phyloP scores from a whole-genome alignment of 495 filamentous ascomycete species.

The Aspergillus wentii region DNA sequence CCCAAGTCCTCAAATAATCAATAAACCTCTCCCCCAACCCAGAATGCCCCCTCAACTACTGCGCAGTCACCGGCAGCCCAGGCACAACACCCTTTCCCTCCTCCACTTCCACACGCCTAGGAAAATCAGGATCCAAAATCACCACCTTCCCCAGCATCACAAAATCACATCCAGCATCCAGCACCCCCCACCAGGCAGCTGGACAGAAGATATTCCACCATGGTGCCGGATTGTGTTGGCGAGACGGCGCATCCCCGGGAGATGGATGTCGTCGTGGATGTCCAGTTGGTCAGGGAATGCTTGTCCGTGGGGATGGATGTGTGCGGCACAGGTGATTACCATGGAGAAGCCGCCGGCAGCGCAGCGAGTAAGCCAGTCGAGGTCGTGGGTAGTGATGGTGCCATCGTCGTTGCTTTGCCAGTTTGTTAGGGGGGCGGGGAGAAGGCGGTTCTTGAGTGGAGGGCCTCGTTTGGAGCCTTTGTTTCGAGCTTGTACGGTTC shows the following conservation, averaged over 20 bases:
- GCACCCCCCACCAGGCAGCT: background rate
- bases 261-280: background rate
- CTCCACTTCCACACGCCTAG: too few relatives aligned
- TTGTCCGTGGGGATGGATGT: background rate
- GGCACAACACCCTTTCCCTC: too few relatives aligned
- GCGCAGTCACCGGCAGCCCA: too few relatives aligned
- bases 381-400: background rate
- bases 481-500: conserved; percentile 34
- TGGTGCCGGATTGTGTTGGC: background rate
- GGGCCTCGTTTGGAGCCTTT: conserved; percentile 6
- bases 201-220: background rate
- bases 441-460: background rate
- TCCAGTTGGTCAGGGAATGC: background rate
- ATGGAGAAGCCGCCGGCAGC: background rate
- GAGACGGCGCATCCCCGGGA: background rate
- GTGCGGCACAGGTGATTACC: background rate
- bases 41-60: too few relatives aligned
- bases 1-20: too few relatives aligned
- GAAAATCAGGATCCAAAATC: background rate
- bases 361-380: background rate
- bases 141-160: background rate
- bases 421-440: background rate
- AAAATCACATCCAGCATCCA: background rate
- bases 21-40: too few relatives aligned
- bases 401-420: background rate